These are phyloP conservation scores for Mycosphaerella sp. DNA, from an alignment of 2,329 filamentous ascomycete genomes.

Conservation along the genomic window DNA sequence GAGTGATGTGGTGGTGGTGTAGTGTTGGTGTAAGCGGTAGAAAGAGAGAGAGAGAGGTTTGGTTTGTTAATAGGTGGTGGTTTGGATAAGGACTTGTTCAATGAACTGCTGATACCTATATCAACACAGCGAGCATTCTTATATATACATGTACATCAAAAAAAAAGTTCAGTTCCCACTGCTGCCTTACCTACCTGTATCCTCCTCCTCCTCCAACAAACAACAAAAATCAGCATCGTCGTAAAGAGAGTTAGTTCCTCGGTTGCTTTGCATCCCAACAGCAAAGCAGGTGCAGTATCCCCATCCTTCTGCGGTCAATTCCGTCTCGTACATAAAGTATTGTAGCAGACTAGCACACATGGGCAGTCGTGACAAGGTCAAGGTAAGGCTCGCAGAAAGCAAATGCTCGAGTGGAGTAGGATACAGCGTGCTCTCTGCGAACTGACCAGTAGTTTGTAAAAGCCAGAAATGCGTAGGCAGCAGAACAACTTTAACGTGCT, in stretches of 20 bases:
- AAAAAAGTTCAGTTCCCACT: too few species aligned
- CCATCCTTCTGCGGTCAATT: background rate
- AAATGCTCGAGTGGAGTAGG: background rate
- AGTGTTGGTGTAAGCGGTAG: too few species aligned
- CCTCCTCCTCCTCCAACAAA: too few species aligned
- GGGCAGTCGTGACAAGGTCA: background rate
- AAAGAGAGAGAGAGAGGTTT: too few species aligned
- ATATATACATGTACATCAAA: too few species aligned
- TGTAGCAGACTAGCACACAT: background rate
- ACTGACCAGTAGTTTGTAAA: slow-evolving; percentile 3
- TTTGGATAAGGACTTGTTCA: too few species aligned
- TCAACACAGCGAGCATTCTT: too few species aligned
- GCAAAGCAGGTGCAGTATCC: background rate
- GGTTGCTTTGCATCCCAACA: background rate
- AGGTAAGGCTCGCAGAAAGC: background rate
- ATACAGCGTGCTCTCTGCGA: background rate
- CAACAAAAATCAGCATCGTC: too few species aligned
- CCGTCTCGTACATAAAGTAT: background rate
- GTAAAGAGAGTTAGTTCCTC: background rate
- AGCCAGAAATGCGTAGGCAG: slow-evolving; percentile 1
- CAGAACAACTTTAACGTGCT: slow-evolving; percentile 3
- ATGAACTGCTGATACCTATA: too few species aligned
- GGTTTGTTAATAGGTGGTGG: too few species aligned
- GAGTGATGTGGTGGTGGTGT: too few species aligned
- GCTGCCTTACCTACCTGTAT: too few species aligned